Base-by-base conservation (phyloP, 768 basidiomycete species). In the Boletus rubropictus region DNA sequence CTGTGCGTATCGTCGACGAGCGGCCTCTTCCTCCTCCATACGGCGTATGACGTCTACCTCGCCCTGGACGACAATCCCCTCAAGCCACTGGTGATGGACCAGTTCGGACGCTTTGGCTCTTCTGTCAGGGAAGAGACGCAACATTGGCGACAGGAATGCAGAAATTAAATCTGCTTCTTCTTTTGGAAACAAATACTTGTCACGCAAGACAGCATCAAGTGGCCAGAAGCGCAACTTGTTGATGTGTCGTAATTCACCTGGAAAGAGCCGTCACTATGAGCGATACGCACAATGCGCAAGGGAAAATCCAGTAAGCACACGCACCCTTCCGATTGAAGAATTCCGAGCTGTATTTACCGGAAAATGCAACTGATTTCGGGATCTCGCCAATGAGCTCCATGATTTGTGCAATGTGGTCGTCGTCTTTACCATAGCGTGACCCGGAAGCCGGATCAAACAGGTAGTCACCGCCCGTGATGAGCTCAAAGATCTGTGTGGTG, bases 401-500 rank as follows among this genome's bases (percentile, higher is more conserved):
- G 54, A 98, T 90, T 71, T 99, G 96, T 3, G 96, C 95, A 50
- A 98, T 90, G 61, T 99, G 94, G 61, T 92, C 89, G 64, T 94
- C 92, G 67, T 95, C 91, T 66, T 98, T 98, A 71, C 85, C 89
- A 63, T 96, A 97, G 34, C 93, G 82, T 39, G 89, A 84, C 3
- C 95, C 95, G 1, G 89, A 88, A 18, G 92, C 92, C 0, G 95
- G 95, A 63, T 98, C 96, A 63, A 99, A 99, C 31, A 99, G 79
- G 68, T 98, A 99, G 65, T 98, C 95, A 18, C 96, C 95, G 17
- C 95, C 95, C 0, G 89, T 91, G 53, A 98, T 81, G 34, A 98
- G 80, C 64, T 98, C 95, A 63, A 99, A 99, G 33, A 92, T 78
- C 91, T 93, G 56, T 35, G 15, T 1, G 21, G 38, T 10, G 17